Evolutionary conservation across 2,329 filamentous ascomycete genomes (phyloP), one percentile per base, ranked within the genome.

Genomic region (Thielaviopsis cerberus): DNA sequence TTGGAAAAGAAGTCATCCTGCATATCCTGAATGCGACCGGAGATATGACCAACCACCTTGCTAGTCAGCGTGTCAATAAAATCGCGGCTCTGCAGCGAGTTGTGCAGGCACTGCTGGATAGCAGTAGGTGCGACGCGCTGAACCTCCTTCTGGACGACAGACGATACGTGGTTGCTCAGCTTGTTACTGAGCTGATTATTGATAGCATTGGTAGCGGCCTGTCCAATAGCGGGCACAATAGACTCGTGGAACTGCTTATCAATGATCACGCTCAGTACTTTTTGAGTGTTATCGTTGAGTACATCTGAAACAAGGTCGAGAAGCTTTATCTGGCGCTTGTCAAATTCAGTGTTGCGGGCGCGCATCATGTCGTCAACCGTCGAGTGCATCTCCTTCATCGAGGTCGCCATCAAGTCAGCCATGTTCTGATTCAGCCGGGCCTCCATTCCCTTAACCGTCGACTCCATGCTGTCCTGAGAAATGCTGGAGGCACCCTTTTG

Each of bases 191-290:
- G 74, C 66, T 87, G 82, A 62, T 85, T 83, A 57, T 84, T 79
- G 26, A 95, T 76, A 4, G 83, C 78, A 61, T 81, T 79, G 51
- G 80, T 76, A 15, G 86, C 81, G 50, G 83, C 75, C 55, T 82
- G 77, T 48, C 82, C 78, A 59, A 97, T 73, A 30, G 82, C 76
- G 11, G 92, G 91, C 56, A 95, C 74, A 51, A 96, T 80, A 15
- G 82, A 77, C 58, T 82, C 77, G 61, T 87, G 79, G 63, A 95
- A 87, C 68, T 86, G 85, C 53, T 82, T 77, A 53, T 81, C 79
- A 55, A 95, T 83, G 63, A 94, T 86, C 61, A 81, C 82, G 61
- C 82, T 76, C 41, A 96, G 76, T 23, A 87, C 86, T 65, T 85
- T 83, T 69, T 83, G 76, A 22, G 79, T 81, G 66, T 82, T 82